Evolutionary conservation across 2,329 filamentous ascomycete species (phyloP).

Genomic region (Lizonia empirigonia): DNA sequence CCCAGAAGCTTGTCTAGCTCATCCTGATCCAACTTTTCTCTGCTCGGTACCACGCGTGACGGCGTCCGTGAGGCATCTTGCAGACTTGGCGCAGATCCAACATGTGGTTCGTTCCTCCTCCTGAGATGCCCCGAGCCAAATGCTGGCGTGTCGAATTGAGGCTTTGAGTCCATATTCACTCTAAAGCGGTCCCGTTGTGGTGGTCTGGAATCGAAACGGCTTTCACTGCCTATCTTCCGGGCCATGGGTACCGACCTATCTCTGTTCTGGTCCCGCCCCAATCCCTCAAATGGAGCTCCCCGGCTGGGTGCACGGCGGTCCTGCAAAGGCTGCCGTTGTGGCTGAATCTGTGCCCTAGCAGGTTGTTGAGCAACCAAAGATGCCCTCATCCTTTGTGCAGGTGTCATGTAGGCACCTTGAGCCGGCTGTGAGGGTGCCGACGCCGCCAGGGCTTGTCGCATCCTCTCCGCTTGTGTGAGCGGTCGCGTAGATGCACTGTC

Average conservation of each 20-base stretch:
- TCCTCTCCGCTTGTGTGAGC: constrained; percentile 36
- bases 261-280: constrained; percentile 26
- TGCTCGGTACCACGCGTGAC: constrained; percentile 18
- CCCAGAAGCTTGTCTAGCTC: constrained; percentile 38
- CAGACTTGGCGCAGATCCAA: constrained; percentile 1
- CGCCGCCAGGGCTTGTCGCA: constrained; percentile 32
- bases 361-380: constrained; percentile 14
- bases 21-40: constrained; percentile 33
- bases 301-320: constrained; percentile 24
- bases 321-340: constrained; percentile 19
- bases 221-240: constrained; percentile 2
- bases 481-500: constrained; percentile 22
- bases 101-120: constrained; percentile 32
- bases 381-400: constrained; percentile 26
- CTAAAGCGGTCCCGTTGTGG: constrained; percentile 27
- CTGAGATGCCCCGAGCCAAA: constrained; percentile 36
- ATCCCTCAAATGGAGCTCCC: constrained; percentile 22
- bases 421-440: constrained; percentile 2
- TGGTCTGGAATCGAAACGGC: constrained; percentile 4
- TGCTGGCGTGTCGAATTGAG: constrained; percentile 31
- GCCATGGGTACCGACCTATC: constrained; percentile 10
- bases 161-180: constrained; percentile 42
- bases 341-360: constrained; percentile 14
- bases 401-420: constrained; percentile 24
- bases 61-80: constrained; percentile 4